phyloP scores from a whole-genome alignment of 1,284 basidiomycete genomes.

The Austropuccinia psidii region DNA sequence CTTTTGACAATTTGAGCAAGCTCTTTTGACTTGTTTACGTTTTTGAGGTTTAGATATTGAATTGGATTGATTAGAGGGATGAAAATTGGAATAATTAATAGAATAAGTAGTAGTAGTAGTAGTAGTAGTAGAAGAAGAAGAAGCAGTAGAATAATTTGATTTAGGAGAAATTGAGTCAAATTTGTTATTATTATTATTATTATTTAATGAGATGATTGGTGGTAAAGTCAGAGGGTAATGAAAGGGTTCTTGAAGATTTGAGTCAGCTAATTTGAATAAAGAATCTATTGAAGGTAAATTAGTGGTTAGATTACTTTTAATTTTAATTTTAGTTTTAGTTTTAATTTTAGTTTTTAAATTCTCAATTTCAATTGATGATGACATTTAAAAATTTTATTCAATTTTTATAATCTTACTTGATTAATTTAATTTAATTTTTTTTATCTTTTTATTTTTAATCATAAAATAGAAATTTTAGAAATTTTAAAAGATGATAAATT shows the following conservation, averaged over 20 bases:
- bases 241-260: neutral
- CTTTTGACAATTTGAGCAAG: constrained; percentile 31
- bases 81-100: neutral
- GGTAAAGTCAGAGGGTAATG: constrained; percentile 1
- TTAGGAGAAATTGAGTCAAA: neutral
- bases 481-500: too few species aligned
- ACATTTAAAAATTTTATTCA: too few species aligned
- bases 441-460: too few species aligned
- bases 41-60: neutral
- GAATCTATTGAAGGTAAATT: constrained; percentile 18
- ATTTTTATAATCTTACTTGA: too few species aligned
- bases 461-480: too few species aligned
- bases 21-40: constrained; percentile 28
- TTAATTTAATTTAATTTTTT: too few species aligned
- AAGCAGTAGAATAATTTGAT: too few species aligned
- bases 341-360: too few species aligned
- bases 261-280: constrained; percentile 9
- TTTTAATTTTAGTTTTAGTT: too few species aligned
- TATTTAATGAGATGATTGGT: neutral
- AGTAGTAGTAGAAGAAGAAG: neutral
- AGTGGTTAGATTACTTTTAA: too few species aligned
- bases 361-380: too few species aligned
- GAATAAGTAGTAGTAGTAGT: neutral
- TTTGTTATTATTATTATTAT: neutral
- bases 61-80: neutral